Conservation (phyloP, 2,329 filamentous ascomycete genomes). For the Hypocrella siamensis region DNA sequence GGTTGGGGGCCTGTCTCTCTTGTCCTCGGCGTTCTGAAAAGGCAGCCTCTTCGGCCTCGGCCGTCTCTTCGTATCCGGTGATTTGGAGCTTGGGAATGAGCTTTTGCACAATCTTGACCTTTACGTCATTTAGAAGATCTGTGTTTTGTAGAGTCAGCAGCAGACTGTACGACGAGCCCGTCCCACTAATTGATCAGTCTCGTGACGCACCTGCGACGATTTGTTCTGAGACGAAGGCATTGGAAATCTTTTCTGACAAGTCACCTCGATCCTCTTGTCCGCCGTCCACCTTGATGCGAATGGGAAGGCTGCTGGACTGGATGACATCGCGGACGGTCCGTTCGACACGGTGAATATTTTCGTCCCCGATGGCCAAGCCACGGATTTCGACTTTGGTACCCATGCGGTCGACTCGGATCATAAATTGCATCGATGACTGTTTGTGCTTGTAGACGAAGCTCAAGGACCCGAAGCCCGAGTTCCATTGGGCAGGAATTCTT, state of each 20-base stretch:
- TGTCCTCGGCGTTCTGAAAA: conserved; percentile 23
- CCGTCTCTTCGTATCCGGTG: conserved; percentile 58
- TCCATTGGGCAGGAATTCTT: conserved; percentile 66
- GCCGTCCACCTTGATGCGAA: conserved; percentile 35
- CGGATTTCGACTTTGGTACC: conserved; percentile 74
- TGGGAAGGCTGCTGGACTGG: conserved; percentile 38
- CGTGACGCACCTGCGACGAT: conserved; percentile 36
- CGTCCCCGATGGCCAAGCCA: conserved; percentile 63
- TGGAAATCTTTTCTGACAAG: conserved; percentile 31
- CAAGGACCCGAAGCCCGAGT: conserved; percentile 52
- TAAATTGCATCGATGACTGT: conserved; percentile 71
- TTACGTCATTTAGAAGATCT: conserved; percentile 58
- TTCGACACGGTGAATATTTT: conserved; percentile 68
- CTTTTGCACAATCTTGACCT: conserved; percentile 69
- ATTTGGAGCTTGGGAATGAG: conserved; percentile 64
- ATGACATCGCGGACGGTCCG: conserved; percentile 57
- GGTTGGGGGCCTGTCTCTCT: conserved; percentile 19
- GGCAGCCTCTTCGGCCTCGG: conserved; percentile 25
- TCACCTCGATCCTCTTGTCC: conserved; percentile 32
- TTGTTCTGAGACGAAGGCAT: conserved; percentile 58
- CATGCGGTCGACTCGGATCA: conserved; percentile 69
- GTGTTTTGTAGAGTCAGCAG: not conserved
- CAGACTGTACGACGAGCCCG: too few species aligned
- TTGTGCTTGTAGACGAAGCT: conserved; percentile 77
- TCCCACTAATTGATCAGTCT: too few species aligned